These are phyloP conservation scores for Saussurea involucrata DNA, from an alignment of 129 eudicot genomes.

Conservation along the genomic window DNA sequence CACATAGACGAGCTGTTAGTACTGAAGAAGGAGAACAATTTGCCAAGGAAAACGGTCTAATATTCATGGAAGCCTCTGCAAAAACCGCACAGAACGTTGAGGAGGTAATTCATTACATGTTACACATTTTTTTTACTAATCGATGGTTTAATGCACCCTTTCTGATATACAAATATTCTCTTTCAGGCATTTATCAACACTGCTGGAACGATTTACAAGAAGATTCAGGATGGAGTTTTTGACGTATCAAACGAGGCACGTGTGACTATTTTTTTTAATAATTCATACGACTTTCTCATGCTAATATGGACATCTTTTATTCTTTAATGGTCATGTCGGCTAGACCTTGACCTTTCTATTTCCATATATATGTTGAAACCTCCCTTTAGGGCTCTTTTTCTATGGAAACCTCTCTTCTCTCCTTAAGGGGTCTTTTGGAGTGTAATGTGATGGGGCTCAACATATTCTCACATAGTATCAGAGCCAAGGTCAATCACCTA, in stretches of 20 bases:
- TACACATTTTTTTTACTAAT: no score
- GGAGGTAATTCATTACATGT: conserved; percentile 42
- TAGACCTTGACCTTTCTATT: not conserved
- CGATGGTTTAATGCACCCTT: not conserved
- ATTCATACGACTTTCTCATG: not conserved
- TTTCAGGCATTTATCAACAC: conserved; percentile 83
- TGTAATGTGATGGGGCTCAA: no score
- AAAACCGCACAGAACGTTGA: conserved; percentile 92
- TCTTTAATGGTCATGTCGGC: not conserved
- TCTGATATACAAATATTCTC: not conserved
- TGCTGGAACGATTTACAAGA: conserved; percentile 77
- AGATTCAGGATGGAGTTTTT: conserved; percentile 89
- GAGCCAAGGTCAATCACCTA: no score
- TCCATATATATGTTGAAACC: no score
- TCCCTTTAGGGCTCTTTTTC: no score
- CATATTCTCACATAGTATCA: not conserved
- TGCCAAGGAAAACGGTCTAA: conserved; percentile 84
- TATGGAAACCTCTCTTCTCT: no score
- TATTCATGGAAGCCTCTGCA: conserved; percentile 92
- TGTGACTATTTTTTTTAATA: not conserved
- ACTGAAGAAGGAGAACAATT: conserved; percentile 94
- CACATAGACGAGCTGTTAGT: conserved; percentile 93
- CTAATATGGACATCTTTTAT: not conserved
- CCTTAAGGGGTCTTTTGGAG: not conserved
- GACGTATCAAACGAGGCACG: conserved; percentile 90